phyloP scores from a whole-genome alignment of 768 basidiomycete genomes.

The Nidularia sp. region DNA sequence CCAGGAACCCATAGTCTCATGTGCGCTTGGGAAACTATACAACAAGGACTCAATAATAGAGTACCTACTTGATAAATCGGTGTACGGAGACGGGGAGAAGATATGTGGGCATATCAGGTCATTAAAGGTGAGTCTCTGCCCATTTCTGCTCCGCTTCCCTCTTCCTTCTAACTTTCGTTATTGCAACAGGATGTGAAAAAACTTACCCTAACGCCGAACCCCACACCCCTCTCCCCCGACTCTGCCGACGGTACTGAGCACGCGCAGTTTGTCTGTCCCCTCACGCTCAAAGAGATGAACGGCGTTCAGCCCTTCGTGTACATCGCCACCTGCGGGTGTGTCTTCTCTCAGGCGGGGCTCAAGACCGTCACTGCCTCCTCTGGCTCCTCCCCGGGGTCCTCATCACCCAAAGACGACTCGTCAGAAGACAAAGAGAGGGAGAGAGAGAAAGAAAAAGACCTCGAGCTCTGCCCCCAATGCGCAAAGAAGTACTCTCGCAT shows the following conservation, averaged over 20 bases:
- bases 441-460: constrained; percentile 19
- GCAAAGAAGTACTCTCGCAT: constrained; percentile 59
- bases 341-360: constrained; percentile 83
- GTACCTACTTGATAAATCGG: constrained; percentile 76
- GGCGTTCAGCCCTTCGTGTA: constrained; percentile 88
- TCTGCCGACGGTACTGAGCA: constrained; percentile 34
- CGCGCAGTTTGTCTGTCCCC: constrained; percentile 83
- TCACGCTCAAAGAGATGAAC: constrained; percentile 94
- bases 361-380: constrained; percentile 53
- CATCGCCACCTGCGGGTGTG: constrained; percentile 81
- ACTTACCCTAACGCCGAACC: constrained; percentile 75
- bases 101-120: constrained; percentile 92
- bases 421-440: constrained; percentile 22
- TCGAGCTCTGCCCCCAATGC: constrained; percentile 77
- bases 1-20: constrained; percentile 86
- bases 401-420: constrained; percentile 15
- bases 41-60: constrained; percentile 95
- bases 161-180: background rate
- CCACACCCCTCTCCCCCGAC: constrained; percentile 40
- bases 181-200: constrained; percentile 74
- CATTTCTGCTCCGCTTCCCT: background rate
- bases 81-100: constrained; percentile 86
- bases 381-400: constrained; percentile 20
- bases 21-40: constrained; percentile 90
- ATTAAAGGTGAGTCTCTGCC: constrained; percentile 63